A percentile compares a stretch with the other conserved stretches of the same genome.
Conservation (phyloP, 1,284 basidiomycete species). For the Apiotrichum mycotoxinovorans region DNA sequence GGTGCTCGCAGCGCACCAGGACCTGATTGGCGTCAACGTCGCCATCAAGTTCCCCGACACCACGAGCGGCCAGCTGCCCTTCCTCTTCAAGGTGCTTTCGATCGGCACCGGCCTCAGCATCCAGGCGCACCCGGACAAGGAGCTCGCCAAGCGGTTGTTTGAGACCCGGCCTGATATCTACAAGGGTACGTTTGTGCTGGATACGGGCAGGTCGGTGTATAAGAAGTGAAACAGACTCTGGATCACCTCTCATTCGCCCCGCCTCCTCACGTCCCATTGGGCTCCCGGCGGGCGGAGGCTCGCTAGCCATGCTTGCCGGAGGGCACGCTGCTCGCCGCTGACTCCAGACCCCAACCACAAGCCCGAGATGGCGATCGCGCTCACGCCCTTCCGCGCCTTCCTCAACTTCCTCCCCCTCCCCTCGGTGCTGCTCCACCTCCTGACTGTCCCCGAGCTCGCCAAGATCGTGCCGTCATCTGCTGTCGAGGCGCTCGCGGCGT, state of each 20-base stretch:
- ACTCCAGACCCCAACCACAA: slow-evolving; percentile 44
- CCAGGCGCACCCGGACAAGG: slow-evolving; percentile 95
- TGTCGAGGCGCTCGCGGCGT: slow-evolving; percentile 55
- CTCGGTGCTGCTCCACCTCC: slow-evolving; percentile 64
- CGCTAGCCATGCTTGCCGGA: not conserved
- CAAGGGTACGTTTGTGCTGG: slow-evolving; percentile 79
- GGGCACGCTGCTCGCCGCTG: not conserved
- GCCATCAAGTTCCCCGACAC: slow-evolving; percentile 60
- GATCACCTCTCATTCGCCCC: too few relatives aligned
- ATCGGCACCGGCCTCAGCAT: slow-evolving; percentile 94
- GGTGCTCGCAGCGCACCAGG: slow-evolving; percentile 63
- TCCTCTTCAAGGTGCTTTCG: slow-evolving; percentile 89
- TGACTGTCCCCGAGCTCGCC: slow-evolving; percentile 71
- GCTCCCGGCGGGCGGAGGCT: not conserved
- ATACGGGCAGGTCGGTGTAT: too few relatives aligned
- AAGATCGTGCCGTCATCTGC: slow-evolving; percentile 60
- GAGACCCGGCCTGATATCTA: slow-evolving; percentile 75
- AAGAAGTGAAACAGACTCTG: too few relatives aligned
- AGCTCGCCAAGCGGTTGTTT: slow-evolving; percentile 74
- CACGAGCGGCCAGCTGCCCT: slow-evolving; percentile 72
- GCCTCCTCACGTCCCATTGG: too few relatives aligned
- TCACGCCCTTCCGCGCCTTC: slow-evolving; percentile 85
- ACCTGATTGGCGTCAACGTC: slow-evolving; percentile 66
- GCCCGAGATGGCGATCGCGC: slow-evolving; percentile 95
- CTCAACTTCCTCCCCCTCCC: slow-evolving; percentile 51